Evolutionary conservation across 305 asterid genomes (phyloP).

Genomic region (Fraxinus platypoda): DNA sequence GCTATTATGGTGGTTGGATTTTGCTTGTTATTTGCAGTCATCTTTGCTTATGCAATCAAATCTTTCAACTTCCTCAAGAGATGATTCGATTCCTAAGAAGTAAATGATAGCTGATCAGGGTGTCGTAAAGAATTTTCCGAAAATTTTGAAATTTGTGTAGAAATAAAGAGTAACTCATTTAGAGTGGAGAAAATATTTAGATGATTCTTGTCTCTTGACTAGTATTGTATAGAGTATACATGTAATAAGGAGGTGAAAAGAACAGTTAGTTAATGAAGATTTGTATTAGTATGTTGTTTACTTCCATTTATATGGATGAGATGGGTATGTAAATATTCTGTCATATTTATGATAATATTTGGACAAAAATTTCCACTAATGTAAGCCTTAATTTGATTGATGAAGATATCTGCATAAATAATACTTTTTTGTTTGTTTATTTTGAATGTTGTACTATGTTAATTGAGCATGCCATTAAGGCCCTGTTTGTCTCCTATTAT

Average conservation of each 20-base stretch:
- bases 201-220: background rate
- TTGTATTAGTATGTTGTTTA: background rate
- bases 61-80: conserved; percentile 86
- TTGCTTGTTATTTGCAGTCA: conserved; percentile 63
- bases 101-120: background rate
- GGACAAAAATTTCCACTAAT: background rate
- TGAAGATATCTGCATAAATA: background rate
- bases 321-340: background rate
- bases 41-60: conserved; percentile 78
- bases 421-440: background rate
- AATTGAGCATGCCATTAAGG: background rate
- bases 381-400: background rate
- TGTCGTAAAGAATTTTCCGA: background rate
- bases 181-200: background rate
- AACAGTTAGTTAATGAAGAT: background rate
- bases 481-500: no score
- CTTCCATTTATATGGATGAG: background rate
- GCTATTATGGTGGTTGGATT: conserved; percentile 80
- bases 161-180: background rate
- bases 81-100: conserved; percentile 26
- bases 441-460: background rate
- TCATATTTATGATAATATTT: background rate
- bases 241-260: background rate
- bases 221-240: background rate
- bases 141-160: background rate